Base-by-base conservation (phyloP, 2,329 filamentous ascomycete genomes). In the Cercospora sojina region DNA sequence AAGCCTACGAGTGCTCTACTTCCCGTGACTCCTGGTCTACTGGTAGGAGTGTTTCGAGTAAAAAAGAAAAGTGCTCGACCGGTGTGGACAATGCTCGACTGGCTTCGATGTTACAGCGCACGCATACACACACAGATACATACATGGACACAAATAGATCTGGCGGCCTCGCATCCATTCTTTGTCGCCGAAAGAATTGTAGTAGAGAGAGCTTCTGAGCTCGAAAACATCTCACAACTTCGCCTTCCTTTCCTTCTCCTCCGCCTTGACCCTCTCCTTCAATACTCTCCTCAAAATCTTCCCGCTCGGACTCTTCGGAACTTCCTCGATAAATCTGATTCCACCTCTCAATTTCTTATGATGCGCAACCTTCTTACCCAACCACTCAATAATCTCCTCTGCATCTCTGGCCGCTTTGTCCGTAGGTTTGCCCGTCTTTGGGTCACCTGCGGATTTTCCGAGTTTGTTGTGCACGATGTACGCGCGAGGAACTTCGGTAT, bases 341-440 rank as follows among this genome's bases (percentile, higher is more conserved):
- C 83, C 78, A 59, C 82, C 81, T 65, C 80, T 76, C 4, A 83
- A 68, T 72, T 79, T 79, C 74, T 83, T 84, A 67, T 83, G 80
- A 62, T 78, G 77, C 2, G 81, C 80, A 55, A 83, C 82, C 69
- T 80, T 81, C 64, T 76, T 77, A 57, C 77, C 77, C 9, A 82
- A 76, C 75, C 79, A 83, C 2, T 72, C 73, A 12, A 81, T 75
- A 59, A 83, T 78, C 20, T 83, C 79, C 59, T 77, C 74, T 2
- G 78, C 81, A 5, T 80, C 72, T 1, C 74, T 74, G 3, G 73
- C 72, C 25, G 73, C 74, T 9, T 67, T 63, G 5, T 64, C 66
- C 0, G 20, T 68, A 0, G 70, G 70, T 20, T 56, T 57, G 2
- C 70, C 70, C 2, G 69, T 72, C 29, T 67, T 62, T 12, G 55